A percentile compares a stretch with the other conserved stretches of the same genome.
These are phyloP conservation scores for Mycena amicta DNA, from an alignment of 768 basidiomycete genomes.

Conservation along the genomic window DNA sequence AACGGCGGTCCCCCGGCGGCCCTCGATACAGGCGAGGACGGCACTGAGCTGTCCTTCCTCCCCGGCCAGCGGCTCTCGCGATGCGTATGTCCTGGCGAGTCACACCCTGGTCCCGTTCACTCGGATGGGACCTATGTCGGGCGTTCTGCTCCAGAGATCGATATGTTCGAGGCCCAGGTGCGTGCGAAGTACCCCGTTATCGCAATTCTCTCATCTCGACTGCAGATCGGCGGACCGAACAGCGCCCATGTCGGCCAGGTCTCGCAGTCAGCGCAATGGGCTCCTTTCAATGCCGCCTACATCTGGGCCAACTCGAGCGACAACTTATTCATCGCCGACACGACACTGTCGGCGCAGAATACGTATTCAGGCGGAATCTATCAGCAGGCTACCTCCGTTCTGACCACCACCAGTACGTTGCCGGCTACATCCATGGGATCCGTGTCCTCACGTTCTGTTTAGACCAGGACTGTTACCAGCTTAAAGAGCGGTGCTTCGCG, in stretches of 20 bases:
- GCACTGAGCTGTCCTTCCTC: slow-evolving; percentile 73
- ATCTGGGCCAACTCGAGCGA: slow-evolving; percentile 63
- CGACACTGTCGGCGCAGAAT: slow-evolving; percentile 54
- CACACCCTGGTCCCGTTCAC: slow-evolving; percentile 85
- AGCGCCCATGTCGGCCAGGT: slow-evolving; percentile 42
- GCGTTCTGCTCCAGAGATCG: slow-evolving; percentile 85
- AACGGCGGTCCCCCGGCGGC: slow-evolving; percentile 66
- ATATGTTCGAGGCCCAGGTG: slow-evolving; percentile 73
- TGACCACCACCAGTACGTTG: slow-evolving; percentile 37
- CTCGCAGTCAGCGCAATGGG: slow-evolving; percentile 87
- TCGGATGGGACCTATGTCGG: slow-evolving; percentile 81
- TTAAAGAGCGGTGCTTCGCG: slow-evolving; percentile 43
- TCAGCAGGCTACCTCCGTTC: slow-evolving; percentile 80
- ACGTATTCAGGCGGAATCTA: slow-evolving; percentile 72
- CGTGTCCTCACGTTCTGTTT: neutral
- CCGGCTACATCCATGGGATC: neutral
- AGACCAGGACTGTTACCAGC: slow-evolving; percentile 49
- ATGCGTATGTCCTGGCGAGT: slow-evolving; percentile 85
- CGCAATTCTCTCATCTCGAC: too few relatives aligned
- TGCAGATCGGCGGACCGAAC: neutral
- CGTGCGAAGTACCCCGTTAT: too few relatives aligned
- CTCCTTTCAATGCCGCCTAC: slow-evolving; percentile 77
- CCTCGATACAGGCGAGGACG: slow-evolving; percentile 54
- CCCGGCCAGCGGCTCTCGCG: slow-evolving; percentile 84
- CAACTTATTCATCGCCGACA: slow-evolving; percentile 59